phyloP scores from a whole-genome alignment of 371 early-diverging fungal genomes.

The Rhizopus sp. region DNA sequence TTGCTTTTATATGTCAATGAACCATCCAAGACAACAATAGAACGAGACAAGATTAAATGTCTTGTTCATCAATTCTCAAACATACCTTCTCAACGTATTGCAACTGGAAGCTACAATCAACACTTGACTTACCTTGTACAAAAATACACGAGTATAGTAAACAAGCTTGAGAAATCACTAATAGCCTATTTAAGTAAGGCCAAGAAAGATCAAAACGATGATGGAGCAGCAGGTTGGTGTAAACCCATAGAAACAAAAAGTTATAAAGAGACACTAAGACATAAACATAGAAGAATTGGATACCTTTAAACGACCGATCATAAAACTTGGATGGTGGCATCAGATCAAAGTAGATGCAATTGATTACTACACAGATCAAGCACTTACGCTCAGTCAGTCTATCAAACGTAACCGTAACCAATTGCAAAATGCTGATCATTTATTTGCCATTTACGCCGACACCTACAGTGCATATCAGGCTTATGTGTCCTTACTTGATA shows the following conservation, averaged over 20 bases:
- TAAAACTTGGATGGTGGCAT: constrained; percentile 7
- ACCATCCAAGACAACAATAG: background rate
- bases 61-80: background rate
- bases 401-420: constrained; percentile 61
- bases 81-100: constrained; percentile 3
- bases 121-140: background rate
- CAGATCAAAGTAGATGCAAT: constrained; percentile 72
- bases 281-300: background rate
- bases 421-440: constrained; percentile 57
- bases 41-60: background rate
- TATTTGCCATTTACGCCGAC: constrained; percentile 66
- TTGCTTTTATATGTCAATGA: constrained; percentile 12
- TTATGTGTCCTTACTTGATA: constrained; percentile 34
- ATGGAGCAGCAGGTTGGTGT: background rate
- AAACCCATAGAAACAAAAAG: background rate
- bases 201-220: constrained; percentile 1
- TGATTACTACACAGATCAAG: constrained; percentile 62
- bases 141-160: constrained; percentile 10
- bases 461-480: constrained; percentile 47
- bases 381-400: constrained; percentile 58
- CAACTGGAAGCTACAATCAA: constrained; percentile 14
- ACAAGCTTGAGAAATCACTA: constrained; percentile 4
- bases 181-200: background rate
- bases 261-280: background rate
- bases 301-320: constrained; percentile 4